A percentile compares a stretch with the other conserved stretches of the same genome.
These are phyloP conservation scores for Cruciata laevipes DNA, from an alignment of 257 asterid genomes.

Conservation along the genomic window DNA sequence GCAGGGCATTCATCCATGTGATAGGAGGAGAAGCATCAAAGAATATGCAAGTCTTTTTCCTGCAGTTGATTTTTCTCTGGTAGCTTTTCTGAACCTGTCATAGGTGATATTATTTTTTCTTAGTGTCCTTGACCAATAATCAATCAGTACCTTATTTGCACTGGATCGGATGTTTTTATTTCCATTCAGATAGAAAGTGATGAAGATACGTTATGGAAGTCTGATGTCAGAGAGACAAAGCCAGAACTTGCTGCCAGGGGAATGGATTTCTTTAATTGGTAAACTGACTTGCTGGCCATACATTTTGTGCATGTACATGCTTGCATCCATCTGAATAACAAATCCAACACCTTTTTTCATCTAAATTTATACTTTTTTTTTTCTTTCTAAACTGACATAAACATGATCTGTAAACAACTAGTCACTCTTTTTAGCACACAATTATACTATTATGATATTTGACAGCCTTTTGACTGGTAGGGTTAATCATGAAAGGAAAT, in stretches of 20 bases:
- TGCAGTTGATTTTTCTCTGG: conserved; percentile 81
- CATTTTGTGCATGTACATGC: neutral
- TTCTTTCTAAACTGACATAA: neutral
- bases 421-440: neutral
- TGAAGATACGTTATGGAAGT: conserved; percentile 73
- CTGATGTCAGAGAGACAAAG: conserved; percentile 75
- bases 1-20: conserved; percentile 98
- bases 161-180: conserved; percentile 9
- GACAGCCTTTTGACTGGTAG: neutral
- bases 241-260: conserved; percentile 78
- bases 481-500: neutral
- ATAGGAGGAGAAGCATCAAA: conserved; percentile 70
- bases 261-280: conserved; percentile 70
- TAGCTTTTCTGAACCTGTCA: conserved; percentile 20
- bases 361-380: neutral
- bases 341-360: conserved; percentile 1
- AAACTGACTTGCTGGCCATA: conserved; percentile 7
- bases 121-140: neutral
- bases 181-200: conserved; percentile 70
- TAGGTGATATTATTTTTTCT: neutral
- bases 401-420: neutral
- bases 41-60: conserved; percentile 80
- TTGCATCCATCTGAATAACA: neutral
- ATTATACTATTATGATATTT: neutral
- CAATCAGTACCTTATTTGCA: neutral